Evolutionary conservation across 768 basidiomycete genomes (phyloP), one percentile per base, ranked within the genome.

Genomic region (Saitozyma podzolica): DNA sequence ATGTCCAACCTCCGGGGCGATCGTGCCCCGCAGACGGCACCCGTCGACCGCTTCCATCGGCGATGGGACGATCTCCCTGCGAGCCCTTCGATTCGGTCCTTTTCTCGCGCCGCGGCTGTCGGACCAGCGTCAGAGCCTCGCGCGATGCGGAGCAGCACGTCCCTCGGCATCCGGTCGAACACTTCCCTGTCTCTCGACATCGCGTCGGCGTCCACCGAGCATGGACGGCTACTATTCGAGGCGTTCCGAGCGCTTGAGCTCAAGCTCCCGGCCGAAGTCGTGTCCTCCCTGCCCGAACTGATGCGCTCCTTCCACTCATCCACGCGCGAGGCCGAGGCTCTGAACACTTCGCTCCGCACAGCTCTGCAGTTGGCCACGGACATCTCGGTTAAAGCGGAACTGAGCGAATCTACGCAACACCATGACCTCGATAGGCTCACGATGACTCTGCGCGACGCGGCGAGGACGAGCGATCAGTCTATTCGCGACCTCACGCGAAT

Each of bases 221-320:
- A 76, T 61, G 74, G 74, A 14, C 64, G 72, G 53, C 60, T 73
- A n/a, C 63, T 76, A 4, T 66, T 72, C 57, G 72, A 76, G 56
- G 72, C 74, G n/a, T 69, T 61, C 63, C 66, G 65, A 11, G 62
- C 66, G 5, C 53, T 76, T 39, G 72, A 71, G 43, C 42, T 54
- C 3, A 68, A 68, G 52, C 51, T 75, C 4, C 56, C 63, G 1
- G 63, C 53, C 16, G 73, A 75, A 10, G 20, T 57, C 16, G 19
- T 65, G 19, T 6, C 17, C 3, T 16, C 41, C 16, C 56, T 63
- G 9, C 59, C 68, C 20, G 74, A 76, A 14, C 48, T 76, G 6
- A 16, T 66, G 2, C 47, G 59, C 42, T 50, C 64, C 0, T 66
- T 73, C 3, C 62, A 66, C n/a, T 65, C 67, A 1, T 51, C 69